phyloP scores from a whole-genome alignment of 2,329 filamentous ascomycete species.

The Fusarium brevicatenulatum region DNA sequence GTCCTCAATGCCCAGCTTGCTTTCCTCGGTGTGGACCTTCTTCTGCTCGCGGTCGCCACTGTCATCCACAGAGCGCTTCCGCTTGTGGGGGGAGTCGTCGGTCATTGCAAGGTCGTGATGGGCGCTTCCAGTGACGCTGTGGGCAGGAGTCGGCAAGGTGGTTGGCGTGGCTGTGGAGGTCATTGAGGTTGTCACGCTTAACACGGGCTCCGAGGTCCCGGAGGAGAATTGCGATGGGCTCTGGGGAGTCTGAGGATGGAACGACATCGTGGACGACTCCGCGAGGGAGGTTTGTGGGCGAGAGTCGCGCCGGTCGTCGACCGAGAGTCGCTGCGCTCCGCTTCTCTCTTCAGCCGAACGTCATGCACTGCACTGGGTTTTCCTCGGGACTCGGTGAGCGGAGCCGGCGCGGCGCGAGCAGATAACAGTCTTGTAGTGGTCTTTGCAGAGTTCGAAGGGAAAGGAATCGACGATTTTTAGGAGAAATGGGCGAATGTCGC shows the following conservation, averaged over 20 bases:
- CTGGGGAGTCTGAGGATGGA: slow-evolving; percentile 74
- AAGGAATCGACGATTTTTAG: slow-evolving; percentile 27
- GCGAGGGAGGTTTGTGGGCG: slow-evolving; percentile 44
- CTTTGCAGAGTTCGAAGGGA: slow-evolving; percentile 3
- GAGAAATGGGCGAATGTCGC: slow-evolving; percentile 40
- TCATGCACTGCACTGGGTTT: slow-evolving; percentile 47
- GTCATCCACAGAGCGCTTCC: slow-evolving; percentile 69
- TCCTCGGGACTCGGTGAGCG: slow-evolving; percentile 36
- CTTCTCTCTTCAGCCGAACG: slow-evolving; percentile 44
- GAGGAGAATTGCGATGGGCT: slow-evolving; percentile 72
- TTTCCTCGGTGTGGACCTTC: slow-evolving; percentile 70
- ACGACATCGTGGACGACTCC: slow-evolving; percentile 67
- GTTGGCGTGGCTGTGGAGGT: slow-evolving; percentile 61
- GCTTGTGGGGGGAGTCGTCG: slow-evolving; percentile 68
- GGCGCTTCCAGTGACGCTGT: slow-evolving; percentile 68
- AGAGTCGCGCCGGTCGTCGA: slow-evolving; percentile 49
- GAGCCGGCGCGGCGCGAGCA: slow-evolving; percentile 26
- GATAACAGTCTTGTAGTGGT: slow-evolving; percentile 16
- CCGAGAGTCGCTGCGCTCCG: slow-evolving; percentile 49
- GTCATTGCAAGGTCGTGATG: slow-evolving; percentile 58
- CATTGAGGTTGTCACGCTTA: slow-evolving; percentile 63
- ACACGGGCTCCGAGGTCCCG: slow-evolving; percentile 62
- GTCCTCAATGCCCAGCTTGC: slow-evolving; percentile 70
- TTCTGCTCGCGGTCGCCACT: slow-evolving; percentile 66
- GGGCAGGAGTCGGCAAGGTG: slow-evolving; percentile 69